These are phyloP conservation scores for Cadophora sp. DNA, from an alignment of 2,329 filamentous ascomycete species.

Conservation along the genomic window DNA sequence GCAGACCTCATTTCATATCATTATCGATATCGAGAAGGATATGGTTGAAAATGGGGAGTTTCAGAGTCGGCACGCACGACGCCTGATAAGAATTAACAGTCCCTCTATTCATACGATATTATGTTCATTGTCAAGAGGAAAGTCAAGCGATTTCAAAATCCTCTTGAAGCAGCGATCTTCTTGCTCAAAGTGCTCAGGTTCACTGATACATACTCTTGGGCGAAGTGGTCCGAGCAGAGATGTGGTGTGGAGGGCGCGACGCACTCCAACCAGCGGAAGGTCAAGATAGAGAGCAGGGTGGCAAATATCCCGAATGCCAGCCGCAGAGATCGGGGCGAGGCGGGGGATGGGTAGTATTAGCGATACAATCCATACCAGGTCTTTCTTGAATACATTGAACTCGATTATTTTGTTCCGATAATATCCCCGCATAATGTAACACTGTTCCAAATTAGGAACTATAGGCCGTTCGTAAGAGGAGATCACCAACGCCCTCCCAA, in stretches of 20 bases:
- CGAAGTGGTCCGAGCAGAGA: conserved; percentile 15
- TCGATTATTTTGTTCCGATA: too few species aligned
- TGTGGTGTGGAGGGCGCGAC: neutral
- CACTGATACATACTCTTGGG: conserved; percentile 21
- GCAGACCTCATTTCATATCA: conserved; percentile 28
- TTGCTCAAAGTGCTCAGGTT: conserved; percentile 22
- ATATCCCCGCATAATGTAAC: too few species aligned
- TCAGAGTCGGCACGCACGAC: conserved; percentile 19
- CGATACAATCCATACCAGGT: neutral
- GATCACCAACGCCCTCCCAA: too few species aligned
- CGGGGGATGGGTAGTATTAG: neutral
- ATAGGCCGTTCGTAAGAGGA: too few species aligned
- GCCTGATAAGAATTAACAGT: conserved; percentile 20
- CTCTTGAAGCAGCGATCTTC: conserved; percentile 21
- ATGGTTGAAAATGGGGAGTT: conserved; percentile 20
- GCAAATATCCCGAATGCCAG: neutral
- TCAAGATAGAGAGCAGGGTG: neutral
- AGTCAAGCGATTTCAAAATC: conserved; percentile 19
- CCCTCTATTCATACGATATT: conserved; percentile 12
- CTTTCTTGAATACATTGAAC: too few species aligned
- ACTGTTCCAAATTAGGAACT: too few species aligned
- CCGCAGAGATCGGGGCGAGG: neutral
- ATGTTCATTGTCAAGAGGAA: conserved; percentile 23
- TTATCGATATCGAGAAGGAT: conserved; percentile 27
- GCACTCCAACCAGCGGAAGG: neutral